A percentile compares a stretch with the other conserved stretches of the same genome.
These are phyloP conservation scores for Scopulariopsis brevicaulis DNA, from an alignment of 2,329 filamentous ascomycete species.

Conservation along the genomic window DNA sequence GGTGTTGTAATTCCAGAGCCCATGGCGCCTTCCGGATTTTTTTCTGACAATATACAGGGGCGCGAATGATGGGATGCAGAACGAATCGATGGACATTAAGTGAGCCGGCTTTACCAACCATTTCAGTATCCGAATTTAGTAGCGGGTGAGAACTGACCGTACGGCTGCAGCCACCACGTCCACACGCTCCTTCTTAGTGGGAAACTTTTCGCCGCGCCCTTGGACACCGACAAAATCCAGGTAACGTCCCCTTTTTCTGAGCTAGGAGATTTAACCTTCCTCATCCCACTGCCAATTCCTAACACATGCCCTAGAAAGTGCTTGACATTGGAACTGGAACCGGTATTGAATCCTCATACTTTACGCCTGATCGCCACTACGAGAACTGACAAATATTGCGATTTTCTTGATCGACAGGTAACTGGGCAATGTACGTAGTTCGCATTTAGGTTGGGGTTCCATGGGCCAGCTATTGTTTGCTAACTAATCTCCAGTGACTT, in stretches of 20 bases:
- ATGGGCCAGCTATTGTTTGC: neutral
- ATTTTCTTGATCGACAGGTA: constrained; percentile 8
- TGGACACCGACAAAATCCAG: constrained; percentile 6
- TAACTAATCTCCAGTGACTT: constrained; percentile 30
- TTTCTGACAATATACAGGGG: constrained; percentile 1
- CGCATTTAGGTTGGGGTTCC: neutral
- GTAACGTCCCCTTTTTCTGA: constrained; percentile 7
- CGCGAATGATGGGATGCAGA: constrained; percentile 8
- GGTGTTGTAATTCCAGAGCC: too few relatives aligned
- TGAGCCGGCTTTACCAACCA: constrained; percentile 1
- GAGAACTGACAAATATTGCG: neutral
- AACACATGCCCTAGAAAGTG: constrained; percentile 6
- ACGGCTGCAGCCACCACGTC: constrained; percentile 10
- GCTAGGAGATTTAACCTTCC: constrained; percentile 6
- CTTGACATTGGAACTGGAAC: constrained; percentile 45
- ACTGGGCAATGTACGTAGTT: constrained; percentile 36
- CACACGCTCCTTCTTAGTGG: constrained; percentile 11
- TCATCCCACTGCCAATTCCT: constrained; percentile 5
- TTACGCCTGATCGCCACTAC: neutral
- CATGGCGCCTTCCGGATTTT: neutral
- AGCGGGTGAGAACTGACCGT: neutral
- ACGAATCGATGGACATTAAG: constrained; percentile 11
- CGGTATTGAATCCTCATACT: constrained; percentile 16
- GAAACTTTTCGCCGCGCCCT: constrained; percentile 12
- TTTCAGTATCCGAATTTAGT: neutral